Evolutionary conservation across 2,329 filamentous ascomycete genomes (phyloP), one percentile per base, ranked within the genome.

Genomic region (Meredithiella fracta): DNA sequence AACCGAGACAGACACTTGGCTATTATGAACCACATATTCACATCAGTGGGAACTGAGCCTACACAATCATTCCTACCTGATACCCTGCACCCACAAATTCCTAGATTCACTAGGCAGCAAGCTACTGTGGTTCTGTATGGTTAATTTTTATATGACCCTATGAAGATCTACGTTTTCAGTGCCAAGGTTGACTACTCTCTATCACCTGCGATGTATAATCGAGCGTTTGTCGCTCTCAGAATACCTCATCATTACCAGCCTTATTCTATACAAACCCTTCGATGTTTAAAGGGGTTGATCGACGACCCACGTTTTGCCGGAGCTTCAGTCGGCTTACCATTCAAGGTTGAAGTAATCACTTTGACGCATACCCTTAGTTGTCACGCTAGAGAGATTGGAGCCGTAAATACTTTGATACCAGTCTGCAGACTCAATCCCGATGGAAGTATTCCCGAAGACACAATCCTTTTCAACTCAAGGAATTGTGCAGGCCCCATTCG

Each of bases 201-300:
- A 56, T 88, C 85, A 0, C 85, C 85, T 1, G 80, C 82, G 5
- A 89, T 89, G 83, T 85, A 90, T 65, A 85, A 81, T 55, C 74
- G 81, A 4, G 85, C 84, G 0, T 79, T 85, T 58, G 71, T 73
- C 54, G 76, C 74, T 1, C 84, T 79, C 60, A 85, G 84, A 0
- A 78, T 89, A 64, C 80, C 79, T 0, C 85, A 89, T 61, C 67
- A 73, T 4, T 88, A 86, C 63, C 68, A 72, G n/a, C 78, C 79
- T 1, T 73, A 79, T 57, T 82, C 85, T 52, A 80, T 80, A 3
- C 68, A 73, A 17, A 78, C 78, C 0, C 65, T 89, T 9, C 75
- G 78, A 38, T 77, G 78, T 9, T 70, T 89, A n/a, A 75, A 76
- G 60, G 73, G 78, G 20, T 69, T 86, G 1, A 77, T 84, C 25